Evolutionary conservation across 1,284 basidiomycete genomes (phyloP), one percentile per base, ranked within the genome.

Genomic region (Limonomyces culmigenus): DNA sequence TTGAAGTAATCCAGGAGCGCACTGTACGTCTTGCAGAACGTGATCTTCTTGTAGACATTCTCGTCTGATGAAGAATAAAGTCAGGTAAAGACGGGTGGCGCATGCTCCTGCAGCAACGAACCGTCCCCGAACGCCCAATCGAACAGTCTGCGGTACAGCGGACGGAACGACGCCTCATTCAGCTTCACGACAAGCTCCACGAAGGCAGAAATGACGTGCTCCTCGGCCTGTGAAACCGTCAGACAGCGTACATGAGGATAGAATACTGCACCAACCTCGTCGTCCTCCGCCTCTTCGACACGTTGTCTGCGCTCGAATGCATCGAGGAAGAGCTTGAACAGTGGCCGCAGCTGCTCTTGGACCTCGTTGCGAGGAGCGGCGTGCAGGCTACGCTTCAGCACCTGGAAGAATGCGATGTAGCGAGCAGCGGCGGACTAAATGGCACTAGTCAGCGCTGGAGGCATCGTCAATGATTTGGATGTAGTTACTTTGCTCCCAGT

Each of bases 151-250:
- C 91, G 74, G 65, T 96, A 95, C 14, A 97, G 60, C 2, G 93
- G 93, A 45, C 77, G 75, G 75, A 99, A 97, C 0, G 81, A 70
- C 0, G 76, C 72, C 50, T 98, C 95, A 49, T 93, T 96, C 36
- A 99, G 66, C 57, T 96, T 96, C 42, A 89, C 73, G 8, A 92
- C 85, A 13, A 97, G 62, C 50, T 92, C 81, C 16, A 83, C 64
- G 65, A 95, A 97, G 2, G 88, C 77, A 2, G 65, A 57, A 41
- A 88, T 67, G n/a, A 65, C 53, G 16, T 53, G 49, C n/a, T 52
- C 45, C 50, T 75, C 67, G n/a, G 64, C 59, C 71, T 79, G 40
- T 1, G 16, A 27, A 27, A 30, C 17, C 29, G 36, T 40, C 3
- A 31, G 34, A 4, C 25, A 29, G 21, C 30, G 29, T 32, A 35